These are phyloP conservation scores for Meripilus lineatus DNA, from an alignment of 1,284 basidiomycete genomes.

Conservation along the genomic window DNA sequence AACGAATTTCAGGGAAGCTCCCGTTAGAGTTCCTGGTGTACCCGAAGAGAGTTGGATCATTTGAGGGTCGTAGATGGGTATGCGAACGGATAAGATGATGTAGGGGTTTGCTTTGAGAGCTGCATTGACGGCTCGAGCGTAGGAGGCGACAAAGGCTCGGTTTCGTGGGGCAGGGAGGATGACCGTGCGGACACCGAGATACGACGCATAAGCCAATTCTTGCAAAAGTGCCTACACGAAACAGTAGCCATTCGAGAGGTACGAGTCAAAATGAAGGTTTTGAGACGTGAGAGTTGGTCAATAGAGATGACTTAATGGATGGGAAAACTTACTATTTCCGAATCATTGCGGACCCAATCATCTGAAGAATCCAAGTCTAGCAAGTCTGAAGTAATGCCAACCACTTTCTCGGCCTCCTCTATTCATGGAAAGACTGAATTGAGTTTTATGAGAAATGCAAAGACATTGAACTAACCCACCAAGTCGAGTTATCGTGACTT, in stretches of 20 bases:
- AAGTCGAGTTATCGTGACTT: conserved; percentile 84
- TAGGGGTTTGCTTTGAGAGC: conserved; percentile 69
- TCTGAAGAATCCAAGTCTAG: conserved; percentile 91
- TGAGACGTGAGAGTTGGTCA: background rate
- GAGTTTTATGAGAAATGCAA: background rate
- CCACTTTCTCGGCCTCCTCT: conserved; percentile 84
- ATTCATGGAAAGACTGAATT: conserved; percentile 4
- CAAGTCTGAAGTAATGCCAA: conserved; percentile 88
- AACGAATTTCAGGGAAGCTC: background rate
- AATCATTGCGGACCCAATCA: conserved; percentile 93
- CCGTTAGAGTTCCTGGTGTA: background rate
- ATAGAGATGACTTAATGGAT: background rate
- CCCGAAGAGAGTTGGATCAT: conserved; percentile 35
- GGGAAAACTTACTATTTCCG: conserved; percentile 74
- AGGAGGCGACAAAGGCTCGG: conserved; percentile 81
- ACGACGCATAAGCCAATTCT: conserved; percentile 90
- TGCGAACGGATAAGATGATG: conserved; percentile 74
- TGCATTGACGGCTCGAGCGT: conserved; percentile 85
- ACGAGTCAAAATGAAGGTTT: background rate
- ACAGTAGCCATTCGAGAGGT: background rate
- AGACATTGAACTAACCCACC: conserved; percentile 44
- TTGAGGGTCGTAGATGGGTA: conserved; percentile 79
- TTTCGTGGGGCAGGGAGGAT: conserved; percentile 91
- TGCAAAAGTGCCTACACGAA: conserved; percentile 81
- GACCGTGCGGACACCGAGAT: conserved; percentile 81